These are phyloP conservation scores for Juglanconis juglandina DNA, from an alignment of 2,329 filamentous ascomycete species.

Conservation along the genomic window DNA sequence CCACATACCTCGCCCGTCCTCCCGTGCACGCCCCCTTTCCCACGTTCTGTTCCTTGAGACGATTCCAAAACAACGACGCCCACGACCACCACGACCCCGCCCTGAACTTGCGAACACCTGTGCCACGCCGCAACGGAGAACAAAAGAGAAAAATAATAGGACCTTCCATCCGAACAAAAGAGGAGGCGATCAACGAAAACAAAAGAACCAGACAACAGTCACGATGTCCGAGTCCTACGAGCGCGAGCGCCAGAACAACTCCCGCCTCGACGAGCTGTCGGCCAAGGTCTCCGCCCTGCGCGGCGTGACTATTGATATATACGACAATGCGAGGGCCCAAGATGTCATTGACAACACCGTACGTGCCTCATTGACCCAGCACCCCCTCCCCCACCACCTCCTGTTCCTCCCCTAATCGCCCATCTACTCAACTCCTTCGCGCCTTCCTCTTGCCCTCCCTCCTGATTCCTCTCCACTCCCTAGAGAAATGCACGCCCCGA, in stretches of 20 bases:
- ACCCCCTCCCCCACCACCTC: no score
- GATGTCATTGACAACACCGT: conserved; percentile 85
- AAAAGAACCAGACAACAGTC: conserved; percentile 1
- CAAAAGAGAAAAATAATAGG: not conserved
- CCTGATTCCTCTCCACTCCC: not conserved
- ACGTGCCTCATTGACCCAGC: conserved; percentile 30
- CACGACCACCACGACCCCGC: no score
- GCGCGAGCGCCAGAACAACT: conserved; percentile 88
- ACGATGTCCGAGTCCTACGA: conserved; percentile 74
- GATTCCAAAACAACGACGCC: not conserved
- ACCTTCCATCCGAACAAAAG: no score
- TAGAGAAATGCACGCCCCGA: not conserved
- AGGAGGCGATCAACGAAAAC: not conserved
- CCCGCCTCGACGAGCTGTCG: conserved; percentile 84
- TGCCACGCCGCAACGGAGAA: not conserved
- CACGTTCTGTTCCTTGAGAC: not conserved
- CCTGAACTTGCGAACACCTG: no score
- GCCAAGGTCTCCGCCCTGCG: conserved; percentile 88
- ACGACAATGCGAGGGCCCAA: conserved; percentile 89
- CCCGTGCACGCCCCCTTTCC: not conserved
- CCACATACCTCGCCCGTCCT: not conserved
- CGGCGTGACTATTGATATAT: conserved; percentile 94
- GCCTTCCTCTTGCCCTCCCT: conserved; percentile 3
- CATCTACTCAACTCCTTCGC: no score
- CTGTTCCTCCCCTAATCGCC: no score